These are phyloP conservation scores for Myxozyma udenii DNA, from an alignment of 805 yeast species.

Conservation along the genomic window DNA sequence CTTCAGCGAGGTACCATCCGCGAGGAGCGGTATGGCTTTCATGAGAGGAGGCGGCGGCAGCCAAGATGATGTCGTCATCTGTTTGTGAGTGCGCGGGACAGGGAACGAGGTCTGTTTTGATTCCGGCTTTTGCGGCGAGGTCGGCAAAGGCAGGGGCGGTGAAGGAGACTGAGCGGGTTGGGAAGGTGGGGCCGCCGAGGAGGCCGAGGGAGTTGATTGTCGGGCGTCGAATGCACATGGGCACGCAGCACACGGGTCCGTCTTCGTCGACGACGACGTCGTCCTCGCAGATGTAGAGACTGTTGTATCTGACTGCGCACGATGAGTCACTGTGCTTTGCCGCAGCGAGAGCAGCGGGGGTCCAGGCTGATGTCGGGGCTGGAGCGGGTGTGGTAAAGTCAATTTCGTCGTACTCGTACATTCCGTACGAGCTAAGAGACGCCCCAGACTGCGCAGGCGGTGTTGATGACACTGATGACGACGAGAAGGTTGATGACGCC, in stretches of 20 bases:
- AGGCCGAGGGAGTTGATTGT: conserved; percentile 15
- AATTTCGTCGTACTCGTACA: not conserved
- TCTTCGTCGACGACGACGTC: conserved; percentile 4
- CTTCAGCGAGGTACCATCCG: conserved; percentile 26
- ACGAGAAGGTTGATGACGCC: not conserved
- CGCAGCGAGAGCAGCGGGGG: not conserved
- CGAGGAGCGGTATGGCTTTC: not conserved
- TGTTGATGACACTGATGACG: not conserved
- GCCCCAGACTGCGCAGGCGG: conserved; percentile 3
- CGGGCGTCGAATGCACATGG: conserved; percentile 16
- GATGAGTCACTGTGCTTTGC: not conserved
- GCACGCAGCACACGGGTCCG: conserved; percentile 8
- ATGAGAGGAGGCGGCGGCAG: not conserved
- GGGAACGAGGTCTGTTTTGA: conserved; percentile 19
- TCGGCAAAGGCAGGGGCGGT: conserved; percentile 17
- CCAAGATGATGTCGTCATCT: not conserved
- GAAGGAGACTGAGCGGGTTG: conserved; percentile 15
- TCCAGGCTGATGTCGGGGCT: not conserved
- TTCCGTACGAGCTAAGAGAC: conserved; percentile 4
- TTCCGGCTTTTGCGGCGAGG: conserved; percentile 19
- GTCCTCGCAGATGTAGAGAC: not conserved
- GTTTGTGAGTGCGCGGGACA: conserved; percentile 14
- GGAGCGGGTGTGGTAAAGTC: conserved; percentile 2
- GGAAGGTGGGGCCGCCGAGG: conserved; percentile 27
- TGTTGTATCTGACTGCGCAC: not conserved